Conservation (phyloP, 257 asterid genomes). For the Agastache rugosa region DNA sequence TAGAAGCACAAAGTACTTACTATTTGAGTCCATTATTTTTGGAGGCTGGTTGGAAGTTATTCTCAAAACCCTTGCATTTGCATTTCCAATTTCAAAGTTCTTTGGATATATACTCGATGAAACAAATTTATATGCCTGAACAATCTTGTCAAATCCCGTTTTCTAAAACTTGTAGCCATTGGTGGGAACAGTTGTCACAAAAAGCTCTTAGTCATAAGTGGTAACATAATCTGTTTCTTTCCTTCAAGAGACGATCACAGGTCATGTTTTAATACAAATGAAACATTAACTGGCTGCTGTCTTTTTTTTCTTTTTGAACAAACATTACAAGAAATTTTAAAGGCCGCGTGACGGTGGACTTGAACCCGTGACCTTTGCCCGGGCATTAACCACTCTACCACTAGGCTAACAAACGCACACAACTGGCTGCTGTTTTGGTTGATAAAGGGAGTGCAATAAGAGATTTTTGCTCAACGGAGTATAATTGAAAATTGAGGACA, state of each 20-base stretch:
- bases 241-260: not conserved
- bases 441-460: constrained; percentile 16
- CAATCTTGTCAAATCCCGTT: not conserved
- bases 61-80: constrained; percentile 1
- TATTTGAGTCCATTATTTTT: no score
- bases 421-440: constrained; percentile 20
- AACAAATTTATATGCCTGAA: not conserved
- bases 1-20: not conserved
- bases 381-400: no score
- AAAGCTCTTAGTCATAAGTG: not conserved
- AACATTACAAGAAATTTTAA: no score
- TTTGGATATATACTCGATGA: constrained; percentile 12
- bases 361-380: no score
- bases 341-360: no score
- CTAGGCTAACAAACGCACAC: no score
- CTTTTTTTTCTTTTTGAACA: no score
- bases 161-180: not conserved
- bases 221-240: not conserved
- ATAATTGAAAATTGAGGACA: constrained; percentile 7
- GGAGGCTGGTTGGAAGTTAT: constrained; percentile 1
- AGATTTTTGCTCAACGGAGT: constrained; percentile 12
- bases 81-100: constrained; percentile 3
- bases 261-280: not conserved
- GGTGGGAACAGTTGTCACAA: constrained; percentile 1
- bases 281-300: not conserved